Percentiles rank a stretch among this genome's conserved stretches.
phyloP scores from a whole-genome alignment of 176 grass and related monocot species.

The Neostapfia colusana region DNA sequence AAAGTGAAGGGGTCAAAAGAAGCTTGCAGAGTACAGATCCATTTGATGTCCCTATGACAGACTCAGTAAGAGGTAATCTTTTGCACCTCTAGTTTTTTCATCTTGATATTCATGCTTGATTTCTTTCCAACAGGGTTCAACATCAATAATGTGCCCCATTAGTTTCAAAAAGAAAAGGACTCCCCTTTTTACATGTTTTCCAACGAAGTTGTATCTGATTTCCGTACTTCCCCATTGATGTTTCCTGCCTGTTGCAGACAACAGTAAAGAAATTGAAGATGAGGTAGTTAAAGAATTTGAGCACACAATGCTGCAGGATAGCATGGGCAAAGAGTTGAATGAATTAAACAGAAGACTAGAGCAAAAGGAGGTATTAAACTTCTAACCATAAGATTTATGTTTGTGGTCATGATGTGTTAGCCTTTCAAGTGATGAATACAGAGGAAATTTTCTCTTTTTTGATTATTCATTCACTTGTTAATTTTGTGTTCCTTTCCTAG shows the following conservation, averaged over 20 bases:
- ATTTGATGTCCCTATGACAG: constrained; percentile 78
- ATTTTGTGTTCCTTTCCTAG: constrained; percentile 11
- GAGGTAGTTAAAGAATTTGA: constrained; percentile 97
- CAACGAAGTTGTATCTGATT: constrained; percentile 27
- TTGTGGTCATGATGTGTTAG: constrained; percentile 13
- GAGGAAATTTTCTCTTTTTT: background rate
- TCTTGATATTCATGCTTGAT: constrained; percentile 6
- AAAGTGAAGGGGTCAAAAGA: constrained; percentile 91
- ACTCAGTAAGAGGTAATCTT: constrained; percentile 63
- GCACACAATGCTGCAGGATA: constrained; percentile 90
- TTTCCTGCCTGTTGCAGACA: constrained; percentile 41
- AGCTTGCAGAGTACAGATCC: constrained; percentile 82
- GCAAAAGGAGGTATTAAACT: constrained; percentile 77
- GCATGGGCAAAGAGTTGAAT: constrained; percentile 90
- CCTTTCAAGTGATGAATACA: background rate
- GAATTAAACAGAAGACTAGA: constrained; percentile 94
- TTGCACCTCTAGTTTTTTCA: constrained; percentile 23
- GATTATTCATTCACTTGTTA: constrained; percentile 18
- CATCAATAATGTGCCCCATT: too few species aligned
- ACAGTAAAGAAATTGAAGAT: constrained; percentile 87
- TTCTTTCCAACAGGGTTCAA: constrained; percentile 25
- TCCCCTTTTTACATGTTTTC: constrained; percentile 22
- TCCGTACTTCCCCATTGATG: constrained; percentile 39
- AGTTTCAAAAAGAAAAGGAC: too few species aligned
- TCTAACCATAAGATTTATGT: constrained; percentile 12